Evolutionary conservation across 1,284 basidiomycete species (phyloP).

Genomic region (Boletus smithii): DNA sequence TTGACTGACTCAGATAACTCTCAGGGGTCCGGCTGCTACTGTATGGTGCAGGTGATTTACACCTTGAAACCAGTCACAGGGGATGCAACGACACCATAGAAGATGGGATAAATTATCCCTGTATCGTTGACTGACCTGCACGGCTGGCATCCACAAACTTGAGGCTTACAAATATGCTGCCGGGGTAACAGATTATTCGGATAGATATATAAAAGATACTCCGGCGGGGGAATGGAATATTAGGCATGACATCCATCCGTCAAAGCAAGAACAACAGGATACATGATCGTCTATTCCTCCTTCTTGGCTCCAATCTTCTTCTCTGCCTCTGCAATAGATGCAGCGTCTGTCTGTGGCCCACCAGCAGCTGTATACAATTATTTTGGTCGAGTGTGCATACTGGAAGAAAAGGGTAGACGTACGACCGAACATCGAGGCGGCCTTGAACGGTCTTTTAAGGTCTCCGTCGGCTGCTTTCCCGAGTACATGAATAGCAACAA

Average conservation of each 20-base stretch:
- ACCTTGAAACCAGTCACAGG: no score
- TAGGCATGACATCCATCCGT: constrained; percentile 12
- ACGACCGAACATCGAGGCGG: constrained; percentile 70
- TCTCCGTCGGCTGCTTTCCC: constrained; percentile 81
- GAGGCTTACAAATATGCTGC: not conserved
- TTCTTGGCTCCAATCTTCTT: constrained; percentile 77
- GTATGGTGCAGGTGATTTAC: no score
- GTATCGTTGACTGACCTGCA: no score
- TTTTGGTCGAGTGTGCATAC: not conserved
- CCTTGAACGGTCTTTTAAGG: constrained; percentile 89
- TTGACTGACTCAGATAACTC: no score
- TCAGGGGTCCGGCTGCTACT: no score
- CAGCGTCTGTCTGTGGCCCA: constrained; percentile 79
- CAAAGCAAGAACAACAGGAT: constrained; percentile 12
- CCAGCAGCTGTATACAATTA: constrained; percentile 35
- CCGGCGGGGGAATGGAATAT: not conserved
- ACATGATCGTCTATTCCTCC: constrained; percentile 54
- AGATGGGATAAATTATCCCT: no score
- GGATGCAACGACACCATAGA: no score
- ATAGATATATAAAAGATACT: constrained; percentile 24
- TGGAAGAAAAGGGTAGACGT: constrained; percentile 27
- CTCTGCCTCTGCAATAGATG: constrained; percentile 84
- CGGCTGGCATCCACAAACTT: no score
- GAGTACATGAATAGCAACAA: constrained; percentile 74
- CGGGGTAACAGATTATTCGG: constrained; percentile 2